Conservation (phyloP, 495 filamentous ascomycete species). For the Penicillium desertorum region DNA sequence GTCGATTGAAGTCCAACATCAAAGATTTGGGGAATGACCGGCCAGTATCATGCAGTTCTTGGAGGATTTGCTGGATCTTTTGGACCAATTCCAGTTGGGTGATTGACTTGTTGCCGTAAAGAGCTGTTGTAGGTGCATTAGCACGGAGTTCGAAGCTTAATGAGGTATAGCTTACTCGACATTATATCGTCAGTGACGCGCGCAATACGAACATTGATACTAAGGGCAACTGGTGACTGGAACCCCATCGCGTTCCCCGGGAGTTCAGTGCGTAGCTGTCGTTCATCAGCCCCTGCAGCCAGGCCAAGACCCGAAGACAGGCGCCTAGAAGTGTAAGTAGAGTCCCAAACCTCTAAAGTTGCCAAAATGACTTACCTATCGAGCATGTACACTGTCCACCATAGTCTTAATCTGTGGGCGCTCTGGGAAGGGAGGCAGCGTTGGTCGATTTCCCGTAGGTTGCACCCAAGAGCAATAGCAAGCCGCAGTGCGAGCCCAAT, state of each 20-base stretch:
- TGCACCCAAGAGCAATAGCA: constrained; percentile 26
- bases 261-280: constrained; percentile 19
- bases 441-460: constrained; percentile 19
- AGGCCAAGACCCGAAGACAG: constrained; percentile 26
- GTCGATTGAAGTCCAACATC: constrained; percentile 21
- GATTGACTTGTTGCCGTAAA: constrained; percentile 27
- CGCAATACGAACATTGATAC: constrained; percentile 27
- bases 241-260: constrained; percentile 21
- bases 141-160: neutral
- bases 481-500: constrained; percentile 26
- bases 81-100: constrained; percentile 22
- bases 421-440: constrained; percentile 21
- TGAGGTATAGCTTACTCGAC: constrained; percentile 18
- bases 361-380: constrained; percentile 15
- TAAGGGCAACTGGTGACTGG: constrained; percentile 23
- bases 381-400: constrained; percentile 33
- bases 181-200: constrained; percentile 28
- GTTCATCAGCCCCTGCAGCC: constrained; percentile 27
- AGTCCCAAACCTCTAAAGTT: neutral
- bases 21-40: constrained; percentile 20
- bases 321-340: constrained; percentile 11
- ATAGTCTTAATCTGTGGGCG: constrained; percentile 22
- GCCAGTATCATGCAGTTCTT: constrained; percentile 23
- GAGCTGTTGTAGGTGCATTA: constrained; percentile 8
- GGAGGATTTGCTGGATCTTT: constrained; percentile 21